Percentiles rank a stretch among this genome's conserved stretches.
Conservation (phyloP, 768 basidiomycete genomes). For the Pulveroboletus sp. region DNA sequence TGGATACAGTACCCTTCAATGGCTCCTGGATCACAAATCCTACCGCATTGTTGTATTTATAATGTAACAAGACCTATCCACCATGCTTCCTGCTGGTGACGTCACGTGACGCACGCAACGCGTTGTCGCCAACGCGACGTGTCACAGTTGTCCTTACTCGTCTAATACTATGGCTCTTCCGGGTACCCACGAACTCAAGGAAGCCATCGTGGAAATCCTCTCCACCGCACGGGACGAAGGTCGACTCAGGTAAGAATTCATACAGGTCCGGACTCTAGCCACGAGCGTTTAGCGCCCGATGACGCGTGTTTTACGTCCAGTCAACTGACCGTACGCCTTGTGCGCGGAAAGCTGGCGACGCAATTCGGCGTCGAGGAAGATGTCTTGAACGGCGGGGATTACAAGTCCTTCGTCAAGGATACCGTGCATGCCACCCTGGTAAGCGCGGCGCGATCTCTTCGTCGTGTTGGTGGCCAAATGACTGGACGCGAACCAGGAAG, state of each 20-base stretch:
- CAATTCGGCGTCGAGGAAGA: conserved; percentile 43
- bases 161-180: conserved; percentile 13
- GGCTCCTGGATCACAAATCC: no score
- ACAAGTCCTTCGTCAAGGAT: conserved; percentile 45
- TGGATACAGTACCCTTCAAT: background rate
- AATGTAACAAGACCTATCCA: no score
- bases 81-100: no score
- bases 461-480: background rate
- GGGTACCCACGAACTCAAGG: conserved; percentile 11
- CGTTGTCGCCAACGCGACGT: background rate
- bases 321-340: conserved; percentile 43
- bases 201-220: conserved; percentile 20
- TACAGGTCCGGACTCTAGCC: background rate
- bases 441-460: background rate
- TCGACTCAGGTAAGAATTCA: conserved; percentile 15
- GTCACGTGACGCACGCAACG: conserved; percentile 14
- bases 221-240: conserved; percentile 20
- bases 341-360: conserved; percentile 49
- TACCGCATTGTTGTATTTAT: no score
- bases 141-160: background rate
- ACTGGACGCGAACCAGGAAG: conserved; percentile 3
- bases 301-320: conserved; percentile 10
- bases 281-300: background rate
- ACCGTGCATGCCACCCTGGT: conserved; percentile 16
- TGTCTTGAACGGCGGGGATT: conserved; percentile 39